Evolutionary conservation across 257 asterid genomes (phyloP).

Genomic region (Craterostigma plantagineum): DNA sequence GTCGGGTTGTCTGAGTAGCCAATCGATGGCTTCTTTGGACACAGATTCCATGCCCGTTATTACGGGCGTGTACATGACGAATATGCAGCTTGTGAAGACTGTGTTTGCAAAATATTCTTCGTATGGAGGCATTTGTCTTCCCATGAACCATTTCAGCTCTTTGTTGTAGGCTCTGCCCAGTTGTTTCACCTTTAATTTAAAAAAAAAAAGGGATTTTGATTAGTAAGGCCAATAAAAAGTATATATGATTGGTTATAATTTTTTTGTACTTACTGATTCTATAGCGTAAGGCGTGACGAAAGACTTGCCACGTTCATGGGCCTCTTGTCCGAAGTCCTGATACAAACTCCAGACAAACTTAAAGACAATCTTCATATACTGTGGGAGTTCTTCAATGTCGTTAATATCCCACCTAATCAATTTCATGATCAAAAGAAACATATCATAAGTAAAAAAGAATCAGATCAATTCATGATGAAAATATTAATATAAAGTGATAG

Average conservation of each 20-base stretch:
- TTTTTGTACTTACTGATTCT: slow-evolving; percentile 12
- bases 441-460: neutral
- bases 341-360: slow-evolving; percentile 8
- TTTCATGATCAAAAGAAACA: no score
- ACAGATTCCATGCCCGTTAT: slow-evolving; percentile 11
- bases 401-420: slow-evolving; percentile 20
- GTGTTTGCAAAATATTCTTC: slow-evolving; percentile 12
- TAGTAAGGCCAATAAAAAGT: no score
- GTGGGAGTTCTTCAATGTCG: slow-evolving; percentile 14
- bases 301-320: slow-evolving; percentile 6
- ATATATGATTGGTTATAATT: no score
- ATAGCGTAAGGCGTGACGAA: slow-evolving; percentile 9
- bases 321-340: slow-evolving; percentile 11
- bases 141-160: slow-evolving; percentile 15
- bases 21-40: slow-evolving; percentile 8
- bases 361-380: slow-evolving; percentile 2
- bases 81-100: slow-evolving; percentile 7
- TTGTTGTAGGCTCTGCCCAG: slow-evolving; percentile 9
- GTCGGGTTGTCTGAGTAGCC: slow-evolving; percentile 11
- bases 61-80: neutral
- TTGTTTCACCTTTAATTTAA: slow-evolving; percentile 15
- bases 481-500: no score
- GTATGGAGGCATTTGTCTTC: slow-evolving; percentile 10
- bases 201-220: no score
- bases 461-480: no score